Evolutionary conservation across 192 early-diverging fungal species (phyloP), one percentile per base, ranked within the genome.

Genomic region (Diversispora eburnea): DNA sequence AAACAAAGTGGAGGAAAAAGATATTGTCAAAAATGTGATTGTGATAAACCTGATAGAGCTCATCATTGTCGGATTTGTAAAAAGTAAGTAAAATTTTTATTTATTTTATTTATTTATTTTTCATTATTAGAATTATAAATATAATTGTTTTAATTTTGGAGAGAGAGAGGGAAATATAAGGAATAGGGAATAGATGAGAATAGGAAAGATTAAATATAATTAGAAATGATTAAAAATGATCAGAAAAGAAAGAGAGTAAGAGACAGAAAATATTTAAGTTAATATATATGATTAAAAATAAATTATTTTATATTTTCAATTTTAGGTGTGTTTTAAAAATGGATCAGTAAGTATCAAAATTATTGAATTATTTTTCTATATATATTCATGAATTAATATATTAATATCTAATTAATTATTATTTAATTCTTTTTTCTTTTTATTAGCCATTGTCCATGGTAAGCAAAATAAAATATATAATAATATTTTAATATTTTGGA

Each of bases 1-100:
- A 82, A 82, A 67, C 60, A 77, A 7, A 78, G 75, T 74, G 81
- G 81, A 42, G 78, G 77, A 54, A 79, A 74, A 75, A 55, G 81
- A 58, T 79, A 77, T 67, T 82, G 81, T 67, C 76, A 82, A 72
- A 82, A 82, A 74, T 82, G 81, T 74, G 51, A 79, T 70, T 74
- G 72, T 56, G 74, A 71, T 48, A 81, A 81, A 52, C 80, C 80
- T 19, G 80, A 81, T 61, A 59, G 80, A 22, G 75, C 80, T 20
- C 80, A 81, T 74, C 80, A 81, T 70, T 81, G 80, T 60, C 22
- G 58, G 47, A 45, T 13, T 56, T 65, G 60, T 43, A 73, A 49
- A 20, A 47, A 43, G 22, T 47, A 15, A 33, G 22, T 25, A 45
- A 2, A 2, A 33, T 2, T 33, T 33, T 33, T n/a, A n/a, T n/a